phyloP scores from a whole-genome alignment of 306 rosid genomes.

The Lathyrus oleraceus region DNA sequence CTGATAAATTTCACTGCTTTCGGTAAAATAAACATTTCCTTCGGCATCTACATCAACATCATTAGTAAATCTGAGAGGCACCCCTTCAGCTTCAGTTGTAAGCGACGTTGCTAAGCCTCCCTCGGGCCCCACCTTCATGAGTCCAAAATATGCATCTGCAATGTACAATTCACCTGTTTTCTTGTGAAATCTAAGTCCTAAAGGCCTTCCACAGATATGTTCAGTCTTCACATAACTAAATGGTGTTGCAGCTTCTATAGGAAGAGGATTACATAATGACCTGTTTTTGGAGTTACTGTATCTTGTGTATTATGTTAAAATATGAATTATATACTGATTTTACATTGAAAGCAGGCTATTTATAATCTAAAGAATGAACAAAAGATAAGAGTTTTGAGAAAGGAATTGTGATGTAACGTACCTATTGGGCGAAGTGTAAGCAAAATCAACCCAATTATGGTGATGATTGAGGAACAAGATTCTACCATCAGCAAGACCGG shows the following conservation, averaged over 20 bases:
- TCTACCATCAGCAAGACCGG: slow-evolving; percentile 92
- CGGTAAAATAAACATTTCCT: slow-evolving; percentile 90
- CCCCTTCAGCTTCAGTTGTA: slow-evolving; percentile 81
- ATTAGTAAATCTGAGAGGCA: slow-evolving; percentile 70
- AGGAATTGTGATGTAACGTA: background rate
- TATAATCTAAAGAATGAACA: background rate
- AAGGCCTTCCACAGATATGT: slow-evolving; percentile 94
- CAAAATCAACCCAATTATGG: slow-evolving; percentile 67
- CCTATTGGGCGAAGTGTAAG: slow-evolving; percentile 82
- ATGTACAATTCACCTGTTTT: slow-evolving; percentile 89
- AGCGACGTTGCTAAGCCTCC: slow-evolving; percentile 89
- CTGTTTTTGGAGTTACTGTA: no score
- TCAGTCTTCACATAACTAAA: slow-evolving; percentile 71
- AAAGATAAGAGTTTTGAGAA: background rate
- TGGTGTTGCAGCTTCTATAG: slow-evolving; percentile 57
- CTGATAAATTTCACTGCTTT: slow-evolving; percentile 65
- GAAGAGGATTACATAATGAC: slow-evolving; percentile 65
- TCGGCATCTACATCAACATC: slow-evolving; percentile 80
- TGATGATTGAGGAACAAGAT: slow-evolving; percentile 73
- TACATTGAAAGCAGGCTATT: background rate
- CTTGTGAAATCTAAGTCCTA: slow-evolving; percentile 91
- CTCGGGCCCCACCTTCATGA: slow-evolving; percentile 83
- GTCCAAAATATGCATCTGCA: slow-evolving; percentile 89
- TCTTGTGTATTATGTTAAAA: no score
- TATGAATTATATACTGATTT: no score